Evolutionary conservation across 1,284 basidiomycete genomes (phyloP).

Genomic region (Exobasidium rhododendri): DNA sequence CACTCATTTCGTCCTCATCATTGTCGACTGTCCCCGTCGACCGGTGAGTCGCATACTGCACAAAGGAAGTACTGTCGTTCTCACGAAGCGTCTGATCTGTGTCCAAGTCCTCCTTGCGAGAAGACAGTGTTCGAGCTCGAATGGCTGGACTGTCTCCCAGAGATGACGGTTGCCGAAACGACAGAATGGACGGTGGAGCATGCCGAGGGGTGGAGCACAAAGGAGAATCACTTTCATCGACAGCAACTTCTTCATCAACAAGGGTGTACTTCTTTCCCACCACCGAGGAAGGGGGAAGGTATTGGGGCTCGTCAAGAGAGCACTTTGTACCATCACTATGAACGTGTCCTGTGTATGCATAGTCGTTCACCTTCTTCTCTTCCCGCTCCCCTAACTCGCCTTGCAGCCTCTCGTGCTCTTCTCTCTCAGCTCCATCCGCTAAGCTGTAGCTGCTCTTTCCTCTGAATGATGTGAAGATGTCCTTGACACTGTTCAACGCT

Average conservation of each 20-base stretch:
- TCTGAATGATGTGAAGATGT: neutral
- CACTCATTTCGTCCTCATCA: too few species aligned
- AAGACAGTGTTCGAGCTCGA: neutral
- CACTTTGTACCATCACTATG: constrained; percentile 60
- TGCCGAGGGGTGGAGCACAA: too few species aligned
- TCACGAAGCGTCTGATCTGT: too few species aligned
- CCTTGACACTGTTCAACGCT: constrained; percentile 23
- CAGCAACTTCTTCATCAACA: neutral
- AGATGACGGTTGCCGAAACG: neutral
- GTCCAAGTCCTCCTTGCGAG: too few species aligned
- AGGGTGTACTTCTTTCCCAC: neutral
- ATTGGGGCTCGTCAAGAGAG: constrained; percentile 7
- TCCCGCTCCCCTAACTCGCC: neutral
- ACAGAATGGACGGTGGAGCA: too few species aligned
- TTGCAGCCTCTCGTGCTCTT: neutral
- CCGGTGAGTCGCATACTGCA: too few species aligned
- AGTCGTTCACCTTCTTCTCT: neutral
- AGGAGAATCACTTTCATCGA: too few species aligned
- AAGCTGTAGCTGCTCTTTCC: neutral
- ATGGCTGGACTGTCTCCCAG: neutral
- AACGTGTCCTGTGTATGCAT: constrained; percentile 43
- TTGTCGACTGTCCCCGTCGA: too few species aligned
- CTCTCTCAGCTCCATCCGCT: neutral
- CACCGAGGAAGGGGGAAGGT: constrained; percentile 13
- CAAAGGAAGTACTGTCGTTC: too few species aligned